Evolutionary conservation across 371 early-diverging fungal genomes (phyloP).

Genomic region (Actinomortierella ambigua): DNA sequence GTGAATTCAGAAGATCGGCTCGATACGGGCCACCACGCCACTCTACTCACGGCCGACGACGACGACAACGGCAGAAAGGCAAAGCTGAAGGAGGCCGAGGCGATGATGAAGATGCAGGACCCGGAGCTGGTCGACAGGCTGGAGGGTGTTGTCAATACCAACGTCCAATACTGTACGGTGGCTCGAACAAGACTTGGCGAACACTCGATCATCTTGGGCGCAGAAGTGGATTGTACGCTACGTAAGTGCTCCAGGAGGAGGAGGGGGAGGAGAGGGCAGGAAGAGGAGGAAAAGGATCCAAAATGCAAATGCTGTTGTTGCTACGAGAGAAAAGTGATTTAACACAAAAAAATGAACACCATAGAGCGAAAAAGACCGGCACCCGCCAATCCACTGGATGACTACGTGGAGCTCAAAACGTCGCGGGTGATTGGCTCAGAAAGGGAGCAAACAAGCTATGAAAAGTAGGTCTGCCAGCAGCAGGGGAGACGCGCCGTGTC

Average conservation of each 20-base stretch:
- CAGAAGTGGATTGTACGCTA: constrained; percentile 89
- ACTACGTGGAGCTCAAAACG: constrained; percentile 92
- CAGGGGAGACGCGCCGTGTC: too few relatives aligned
- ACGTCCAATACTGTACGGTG: constrained; percentile 88
- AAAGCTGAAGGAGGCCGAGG: neutral
- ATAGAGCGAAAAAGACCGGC: constrained; percentile 49
- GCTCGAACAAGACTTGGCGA: constrained; percentile 77
- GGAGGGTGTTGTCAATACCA: constrained; percentile 71
- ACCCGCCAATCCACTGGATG: constrained; percentile 49
- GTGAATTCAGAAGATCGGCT: too few relatives aligned
- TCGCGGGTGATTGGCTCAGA: constrained; percentile 64
- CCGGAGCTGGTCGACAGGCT: constrained; percentile 49
- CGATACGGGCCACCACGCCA: neutral
- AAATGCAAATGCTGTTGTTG: neutral
- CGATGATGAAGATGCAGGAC: constrained; percentile 37
- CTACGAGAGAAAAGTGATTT: too few relatives aligned
- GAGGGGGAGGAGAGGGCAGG: too few relatives aligned
- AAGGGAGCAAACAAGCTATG: constrained; percentile 63
- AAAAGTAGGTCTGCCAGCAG: constrained; percentile 56
- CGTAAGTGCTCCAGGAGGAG: constrained; percentile 29
- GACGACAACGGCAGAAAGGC: neutral
- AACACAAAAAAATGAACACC: too few relatives aligned
- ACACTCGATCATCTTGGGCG: constrained; percentile 81
- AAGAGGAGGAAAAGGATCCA: neutral
- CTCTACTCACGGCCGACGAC: neutral